Evolutionary conservation across 352 stramenopile species (phyloP).

Genomic region (Phytophthora capsici): DNA sequence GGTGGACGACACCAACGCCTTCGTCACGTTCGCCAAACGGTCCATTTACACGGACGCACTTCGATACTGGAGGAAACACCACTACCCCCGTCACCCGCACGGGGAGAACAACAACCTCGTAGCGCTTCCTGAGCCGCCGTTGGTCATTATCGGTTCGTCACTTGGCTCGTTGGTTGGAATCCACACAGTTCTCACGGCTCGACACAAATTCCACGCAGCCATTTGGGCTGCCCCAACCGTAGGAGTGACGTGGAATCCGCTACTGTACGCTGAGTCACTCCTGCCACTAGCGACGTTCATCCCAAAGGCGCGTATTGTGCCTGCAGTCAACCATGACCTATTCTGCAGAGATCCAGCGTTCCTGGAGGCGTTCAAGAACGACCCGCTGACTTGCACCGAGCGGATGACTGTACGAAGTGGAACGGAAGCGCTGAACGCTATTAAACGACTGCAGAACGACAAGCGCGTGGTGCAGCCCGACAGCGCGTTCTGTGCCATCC

Average conservation of each 20-base stretch:
- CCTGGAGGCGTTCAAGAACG: slow-evolving; percentile 56
- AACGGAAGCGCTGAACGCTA: slow-evolving; percentile 35
- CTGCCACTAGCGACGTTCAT: slow-evolving; percentile 50
- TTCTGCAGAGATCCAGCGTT: slow-evolving; percentile 48
- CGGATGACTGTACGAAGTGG: slow-evolving; percentile 49
- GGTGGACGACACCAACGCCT: slow-evolving; percentile 59
- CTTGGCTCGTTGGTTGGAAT: slow-evolving; percentile 63
- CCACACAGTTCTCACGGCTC: slow-evolving; percentile 54
- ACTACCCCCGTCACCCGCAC: slow-evolving; percentile 22
- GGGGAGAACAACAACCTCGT: slow-evolving; percentile 20
- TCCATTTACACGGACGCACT: slow-evolving; percentile 40
- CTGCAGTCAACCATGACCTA: slow-evolving; percentile 52
- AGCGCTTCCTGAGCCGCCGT: slow-evolving; percentile 29
- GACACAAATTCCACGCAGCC: slow-evolving; percentile 57
- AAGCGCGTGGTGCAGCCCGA: slow-evolving; percentile 17
- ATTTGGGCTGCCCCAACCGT: slow-evolving; percentile 59
- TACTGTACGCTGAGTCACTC: slow-evolving; percentile 42
- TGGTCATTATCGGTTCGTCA: slow-evolving; percentile 66
- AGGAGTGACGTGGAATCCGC: slow-evolving; percentile 53
- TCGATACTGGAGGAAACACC: slow-evolving; percentile 32
- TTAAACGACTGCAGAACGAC: slow-evolving; percentile 36
- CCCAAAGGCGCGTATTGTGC: slow-evolving; percentile 48
- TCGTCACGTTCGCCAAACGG: slow-evolving; percentile 48
- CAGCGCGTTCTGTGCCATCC: slow-evolving; percentile 27
- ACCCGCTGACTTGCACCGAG: slow-evolving; percentile 56